Evolutionary conservation across 2,329 filamentous ascomycete genomes (phyloP).

Genomic region (Neofusicoccum parvum): DNA sequence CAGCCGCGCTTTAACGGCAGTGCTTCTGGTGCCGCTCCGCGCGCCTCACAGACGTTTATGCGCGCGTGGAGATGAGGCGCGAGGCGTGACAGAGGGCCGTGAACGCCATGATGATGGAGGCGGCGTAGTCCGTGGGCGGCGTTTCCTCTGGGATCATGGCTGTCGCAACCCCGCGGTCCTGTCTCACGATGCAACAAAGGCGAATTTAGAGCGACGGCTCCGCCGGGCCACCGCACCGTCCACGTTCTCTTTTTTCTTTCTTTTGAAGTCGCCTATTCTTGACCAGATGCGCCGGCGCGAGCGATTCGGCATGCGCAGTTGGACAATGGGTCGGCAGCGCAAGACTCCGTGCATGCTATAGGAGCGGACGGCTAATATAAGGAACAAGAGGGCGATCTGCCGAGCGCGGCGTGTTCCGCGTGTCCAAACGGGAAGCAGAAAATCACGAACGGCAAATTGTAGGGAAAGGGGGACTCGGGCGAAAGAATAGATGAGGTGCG

Average conservation of each 20-base stretch:
- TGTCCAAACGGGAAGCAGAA: not conserved
- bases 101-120: conserved; percentile 3
- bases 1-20: not conserved
- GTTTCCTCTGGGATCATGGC: conserved; percentile 14
- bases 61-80: conserved; percentile 12
- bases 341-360: not conserved
- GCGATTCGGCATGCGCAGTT: not conserved
- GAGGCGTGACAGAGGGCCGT: conserved; percentile 3
- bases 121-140: not conserved
- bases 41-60: conserved; percentile 1
- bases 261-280: not conserved
- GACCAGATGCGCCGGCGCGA: not conserved
- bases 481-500: not conserved
- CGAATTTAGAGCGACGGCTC: not conserved
- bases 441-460: not conserved
- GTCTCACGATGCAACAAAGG: conserved; percentile 14
- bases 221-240: conserved; percentile 9
- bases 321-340: not conserved
- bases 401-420: conserved; percentile 5
- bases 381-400: not conserved
- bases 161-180: conserved; percentile 16
- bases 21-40: not conserved
- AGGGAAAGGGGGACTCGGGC: conserved; percentile 4
- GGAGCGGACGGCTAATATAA: not conserved
- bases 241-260: not conserved